Base-by-base conservation (phyloP, 2,329 filamentous ascomycete genomes). In the Bisporella sp. region DNA sequence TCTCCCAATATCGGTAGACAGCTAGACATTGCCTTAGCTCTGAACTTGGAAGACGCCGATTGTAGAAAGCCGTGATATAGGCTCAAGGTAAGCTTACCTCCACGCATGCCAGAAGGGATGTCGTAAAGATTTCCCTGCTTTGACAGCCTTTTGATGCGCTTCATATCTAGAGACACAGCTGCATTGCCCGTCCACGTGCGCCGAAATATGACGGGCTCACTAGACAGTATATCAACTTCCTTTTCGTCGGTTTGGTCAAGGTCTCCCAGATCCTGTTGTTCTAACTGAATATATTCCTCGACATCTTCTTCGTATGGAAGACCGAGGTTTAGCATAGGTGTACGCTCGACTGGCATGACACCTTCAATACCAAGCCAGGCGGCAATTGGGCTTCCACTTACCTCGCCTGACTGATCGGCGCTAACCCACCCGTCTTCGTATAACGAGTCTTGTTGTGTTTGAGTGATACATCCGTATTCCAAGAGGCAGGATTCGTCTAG, bases 391-490 rank as follows among this genome's bases (percentile, higher is more conserved):
- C 51, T 46, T 43, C 45, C 13, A 31, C 13, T 42, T 2, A 31
- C 11, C 21, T n/a, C 1, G 29, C 41, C 35, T 6, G 11, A 13
- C 2, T 6, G 13, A 28, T 31, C 5, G 40, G 4, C 11, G 21
- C 21, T 21, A 21, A 21, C 21, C 62, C 62, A 65, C 2, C 65
- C 65, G 2, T 76, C 73, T 2, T 76, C 76, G 21, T 68, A 66
- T 1, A 93, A 68, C 1, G 82, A 87, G 0, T 81, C 68, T 12
- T 75, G 73, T 62, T 95, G 90, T 0, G 71, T 67, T 37, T 78
- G 56, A 0, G 76, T 84, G 47, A 95, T 75, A 1, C 91, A 58
- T 0, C 72, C 75, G 31, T 79, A 64, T 1, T 73, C 62, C 6
- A 71, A 62, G 1, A 95, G 75, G 21, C 21, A 21, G 21, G 21